Base-by-base conservation (phyloP, 1,284 basidiomycete genomes). In the Amylostereum chailletii region DNA sequence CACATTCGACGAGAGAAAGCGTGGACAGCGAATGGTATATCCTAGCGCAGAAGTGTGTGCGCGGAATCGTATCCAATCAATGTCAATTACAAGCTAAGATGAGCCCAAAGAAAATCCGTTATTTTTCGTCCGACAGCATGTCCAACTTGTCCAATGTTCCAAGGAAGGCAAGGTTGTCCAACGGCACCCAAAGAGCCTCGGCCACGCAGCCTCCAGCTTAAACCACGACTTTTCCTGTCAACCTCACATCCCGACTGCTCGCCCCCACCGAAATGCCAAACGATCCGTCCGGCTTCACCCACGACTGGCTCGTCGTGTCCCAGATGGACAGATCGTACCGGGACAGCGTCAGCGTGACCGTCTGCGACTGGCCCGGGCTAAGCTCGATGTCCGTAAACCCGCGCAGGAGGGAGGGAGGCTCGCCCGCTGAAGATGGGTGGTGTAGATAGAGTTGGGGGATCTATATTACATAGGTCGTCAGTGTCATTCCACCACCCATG, bases 221-320 rank as follows among this genome's bases (percentile, higher is more conserved):
- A 43, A 47, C 9, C 19, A 11, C 30, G 33, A 69, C 50, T 19
- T 50, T 55, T 26, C 65, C 63, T 8, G 48, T 51, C 51, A 70
- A 53, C 49, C 62, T 54, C 45, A 63, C 65, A 58, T 79, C 74
- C 41, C 79, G 62, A 53, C 75, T 78, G 59, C 78, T 81, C 51
- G 72, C 68, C 34, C 77, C 77, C n/a, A 81, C 62, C 3, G 67
- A 64, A 47, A 79, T 60, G 26, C 63, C 64, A 52, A 77, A 71
- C 46, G 51, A 60, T 2, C 77, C 78, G 7, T 62, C 48, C 0
- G 76, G 75, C 55, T 69, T 72, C 53, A 63, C 63, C 79, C 77
- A 81, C 6, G 75, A 73, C 59, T 81, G 79, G 42, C 62, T 60
- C 4, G 55, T 64, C 8, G 67, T 64, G 53, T 76, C 71, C 75